A percentile compares a stretch with the other conserved stretches of the same genome.
Conservation (phyloP, 2,329 filamentous ascomycete genomes). For the Colletotrichum tamarilloi region DNA sequence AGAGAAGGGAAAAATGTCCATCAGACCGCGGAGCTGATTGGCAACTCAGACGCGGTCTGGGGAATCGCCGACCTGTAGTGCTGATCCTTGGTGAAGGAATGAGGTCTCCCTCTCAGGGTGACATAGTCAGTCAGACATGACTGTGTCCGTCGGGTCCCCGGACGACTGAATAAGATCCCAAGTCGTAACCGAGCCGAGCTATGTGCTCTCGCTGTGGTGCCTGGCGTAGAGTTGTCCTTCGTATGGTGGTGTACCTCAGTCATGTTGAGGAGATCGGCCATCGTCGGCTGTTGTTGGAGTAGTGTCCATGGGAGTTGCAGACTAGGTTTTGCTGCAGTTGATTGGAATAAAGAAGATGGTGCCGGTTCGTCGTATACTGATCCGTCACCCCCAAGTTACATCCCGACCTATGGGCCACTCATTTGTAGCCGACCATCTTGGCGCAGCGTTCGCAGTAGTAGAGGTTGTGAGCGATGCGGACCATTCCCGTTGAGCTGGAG, state of each 20-base stretch:
- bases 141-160: neutral
- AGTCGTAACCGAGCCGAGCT: conserved; percentile 4
- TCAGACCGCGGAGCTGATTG: neutral
- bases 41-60: neutral
- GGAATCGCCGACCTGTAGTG: neutral
- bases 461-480: conserved; percentile 72
- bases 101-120: neutral
- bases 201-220: neutral
- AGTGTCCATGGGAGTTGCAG: neutral
- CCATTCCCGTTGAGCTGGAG: conserved; percentile 68
- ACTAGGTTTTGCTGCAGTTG: neutral
- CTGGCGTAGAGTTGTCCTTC: neutral
- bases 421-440: conserved; percentile 72
- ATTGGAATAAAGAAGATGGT: neutral
- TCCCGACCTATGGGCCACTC: conserved; percentile 42
- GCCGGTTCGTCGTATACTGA: neutral
- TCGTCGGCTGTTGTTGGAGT: neutral
- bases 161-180: conserved; percentile 1
- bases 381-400: conserved; percentile 7
- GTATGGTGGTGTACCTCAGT: neutral
- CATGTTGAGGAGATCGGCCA: neutral
- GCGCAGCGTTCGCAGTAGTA: conserved; percentile 76
- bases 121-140: neutral
- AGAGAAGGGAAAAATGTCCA: neutral
- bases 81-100: neutral